These are phyloP conservation scores for Aspergillus sojae DNA, from an alignment of 2,329 filamentous ascomycete species.

Conservation along the genomic window DNA sequence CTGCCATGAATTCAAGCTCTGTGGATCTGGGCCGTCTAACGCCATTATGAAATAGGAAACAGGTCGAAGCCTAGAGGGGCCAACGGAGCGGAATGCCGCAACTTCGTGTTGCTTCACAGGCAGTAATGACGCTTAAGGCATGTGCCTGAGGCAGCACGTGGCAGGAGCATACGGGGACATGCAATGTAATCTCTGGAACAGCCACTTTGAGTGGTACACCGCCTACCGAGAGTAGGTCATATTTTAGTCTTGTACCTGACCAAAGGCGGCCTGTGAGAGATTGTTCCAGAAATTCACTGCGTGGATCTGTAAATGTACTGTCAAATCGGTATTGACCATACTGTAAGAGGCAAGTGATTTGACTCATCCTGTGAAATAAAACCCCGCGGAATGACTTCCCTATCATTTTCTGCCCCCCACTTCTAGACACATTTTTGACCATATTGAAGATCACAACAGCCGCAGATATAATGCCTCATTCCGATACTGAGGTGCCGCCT, in stretches of 20 bases:
- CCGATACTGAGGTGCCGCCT: constrained; percentile 26
- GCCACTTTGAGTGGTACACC: neutral
- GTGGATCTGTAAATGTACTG: neutral
- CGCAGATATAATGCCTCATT: constrained; percentile 30
- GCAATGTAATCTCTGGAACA: neutral
- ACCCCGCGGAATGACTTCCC: constrained; percentile 1
- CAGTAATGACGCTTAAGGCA: constrained; percentile 8
- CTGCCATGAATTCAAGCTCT: constrained; percentile 63
- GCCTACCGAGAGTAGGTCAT: neutral
- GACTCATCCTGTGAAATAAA: constrained; percentile 17
- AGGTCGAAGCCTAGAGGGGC: neutral
- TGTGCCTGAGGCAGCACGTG: constrained; percentile 26
- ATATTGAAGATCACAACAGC: neutral
- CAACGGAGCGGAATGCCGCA: constrained; percentile 6
- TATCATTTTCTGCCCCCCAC: constrained; percentile 1
- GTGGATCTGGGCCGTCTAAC: constrained; percentile 59
- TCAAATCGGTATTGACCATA: constrained; percentile 11
- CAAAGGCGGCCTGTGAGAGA: neutral
- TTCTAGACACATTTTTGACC: neutral
- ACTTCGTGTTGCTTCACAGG: constrained; percentile 8
- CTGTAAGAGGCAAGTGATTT: constrained; percentile 14
- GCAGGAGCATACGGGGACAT: neutral
- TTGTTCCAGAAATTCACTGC: neutral
- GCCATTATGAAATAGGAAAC: constrained; percentile 46
- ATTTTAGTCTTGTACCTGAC: neutral